Evolutionary conservation across 2,329 filamentous ascomycete species (phyloP), one percentile per base, ranked within the genome.

Genomic region (Tolypocladium cylindrosporum): DNA sequence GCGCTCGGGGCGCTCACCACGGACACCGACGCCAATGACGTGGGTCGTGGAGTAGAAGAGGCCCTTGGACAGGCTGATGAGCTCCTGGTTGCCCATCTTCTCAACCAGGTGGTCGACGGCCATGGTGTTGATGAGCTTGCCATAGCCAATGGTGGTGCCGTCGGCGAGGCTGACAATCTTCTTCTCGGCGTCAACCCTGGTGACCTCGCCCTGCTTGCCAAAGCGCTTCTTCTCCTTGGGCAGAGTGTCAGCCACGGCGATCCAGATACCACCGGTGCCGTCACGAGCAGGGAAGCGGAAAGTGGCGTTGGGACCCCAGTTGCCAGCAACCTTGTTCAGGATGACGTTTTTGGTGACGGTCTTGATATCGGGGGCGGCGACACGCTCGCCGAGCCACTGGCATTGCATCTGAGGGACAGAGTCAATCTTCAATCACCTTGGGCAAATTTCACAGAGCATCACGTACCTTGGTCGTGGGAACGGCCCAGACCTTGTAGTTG

Each of bases 401-500:
- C 91, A 96, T 90, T 97, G 94, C 94, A 99, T 99, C 92, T 96
- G 65, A 9, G 36, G 57, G 36, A 60, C 24, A 19, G 31, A 24
- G 34, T 54, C 31, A 56, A 54, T 31, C 14, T 31, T 9, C 10
- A 27, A 13, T 39, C 13, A 21, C 45, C 34, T 13, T 39, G 13
- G 41, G 11, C 10, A 31, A 6, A 27, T 19, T 19, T 54, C 54
- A 37, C 34, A 36, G 3, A 24, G 40, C 19, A 11, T 39, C 36
- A 63, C 81, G 68, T 82, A 95, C 91, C 86, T 96, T 96, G 66
- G 89, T 96, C 58, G 93, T 97, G 60, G 94, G 94, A 68, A 97
- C 93, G 62, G 94, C 94, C 94, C 94, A 99, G 72, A 99, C 94
- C 81, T 99, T 99, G 87, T 88, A 99, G 85, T 99, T 99, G 84